Evolutionary conservation across 148 eudicot species (phyloP), one percentile per base, ranked within the genome.

Genomic region (Arctostaphylos glauca): DNA sequence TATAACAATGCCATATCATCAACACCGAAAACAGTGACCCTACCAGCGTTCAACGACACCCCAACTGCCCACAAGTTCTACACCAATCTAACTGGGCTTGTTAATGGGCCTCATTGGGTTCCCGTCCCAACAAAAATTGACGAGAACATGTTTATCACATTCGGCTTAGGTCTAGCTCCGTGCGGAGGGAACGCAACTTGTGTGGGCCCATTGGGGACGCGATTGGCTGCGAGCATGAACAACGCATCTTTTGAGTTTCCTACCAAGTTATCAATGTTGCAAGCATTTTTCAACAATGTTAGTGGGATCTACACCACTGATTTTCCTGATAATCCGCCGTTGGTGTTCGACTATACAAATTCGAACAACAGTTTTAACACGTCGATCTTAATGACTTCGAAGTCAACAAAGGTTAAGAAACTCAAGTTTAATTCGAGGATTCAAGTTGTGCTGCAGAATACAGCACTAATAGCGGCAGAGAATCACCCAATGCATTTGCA

Each of bases 401-500:
- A 85, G 73, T 88, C 93, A 1, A 93, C 96, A 0, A 90, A 87
- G 18, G 95, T 91, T 41, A 93, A 88, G 85, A 84, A 88, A 21
- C 46, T 94, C 0, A 92, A 89, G 84, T 94, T 49, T 81, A 92
- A 93, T 73, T 49, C 94, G 0, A 87, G 89, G 6, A 90, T 91
- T 8, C 90, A 94, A 88, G 86, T 94, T n/a, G 91, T 94, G 71
- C 60, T 93, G 71, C 98, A 94, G 80, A 87, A 90, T 67, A 91
- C 93, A 1, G 89, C 89, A 0, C 25, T 92, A 52, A 41, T 92
- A 1, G 88, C 83, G 2, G 53, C 86, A 3, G 96, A 92, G 77
- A 92, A 91, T 82, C 98, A 94, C 80, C 96, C 98, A 0, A 93
- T 94, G 56, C 98, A 93, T 53, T 82, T 94, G 79, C 98, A 94